phyloP scores from a whole-genome alignment of 1,139 yeast genomes.

The Trichomonascaceae sp. region DNA sequence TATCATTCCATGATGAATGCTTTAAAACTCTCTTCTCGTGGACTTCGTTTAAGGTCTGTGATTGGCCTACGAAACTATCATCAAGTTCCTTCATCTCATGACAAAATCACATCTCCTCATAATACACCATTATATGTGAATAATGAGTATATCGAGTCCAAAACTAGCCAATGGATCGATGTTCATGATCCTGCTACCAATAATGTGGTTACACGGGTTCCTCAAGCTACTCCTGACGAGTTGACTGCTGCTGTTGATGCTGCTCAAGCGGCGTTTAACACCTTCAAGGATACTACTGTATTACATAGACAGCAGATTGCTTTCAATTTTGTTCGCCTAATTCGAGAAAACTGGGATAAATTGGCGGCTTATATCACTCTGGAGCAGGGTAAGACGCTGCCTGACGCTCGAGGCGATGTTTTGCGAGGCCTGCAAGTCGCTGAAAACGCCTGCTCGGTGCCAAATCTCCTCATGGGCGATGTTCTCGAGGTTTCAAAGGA shows the following conservation, averaged over 20 bases:
- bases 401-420: constrained; percentile 75
- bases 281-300: constrained; percentile 54
- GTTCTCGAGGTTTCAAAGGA: constrained; percentile 64
- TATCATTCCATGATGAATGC: neutral
- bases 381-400: constrained; percentile 77
- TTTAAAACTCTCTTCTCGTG: neutral
- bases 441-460: constrained; percentile 49
- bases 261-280: constrained; percentile 55
- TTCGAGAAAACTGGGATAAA: constrained; percentile 64
- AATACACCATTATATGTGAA: constrained; percentile 54
- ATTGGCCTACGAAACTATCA: constrained; percentile 1
- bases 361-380: constrained; percentile 66
- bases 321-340: constrained; percentile 62
- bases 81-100: constrained; percentile 45
- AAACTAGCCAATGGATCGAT: constrained; percentile 58
- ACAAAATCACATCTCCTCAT: constrained; percentile 40
- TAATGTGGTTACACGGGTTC: constrained; percentile 59
- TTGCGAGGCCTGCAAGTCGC: constrained; percentile 78
- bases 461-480: constrained; percentile 61
- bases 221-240: constrained; percentile 65
- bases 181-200: constrained; percentile 76
- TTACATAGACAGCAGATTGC: constrained; percentile 72
- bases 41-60: neutral
- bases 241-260: constrained; percentile 60
- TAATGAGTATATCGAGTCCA: constrained; percentile 53